A percentile compares a stretch with the other conserved stretches of the same genome.
Evolutionary conservation across 495 filamentous ascomycete genomes (phyloP).

Genomic region (Parathielavia appendiculata): DNA sequence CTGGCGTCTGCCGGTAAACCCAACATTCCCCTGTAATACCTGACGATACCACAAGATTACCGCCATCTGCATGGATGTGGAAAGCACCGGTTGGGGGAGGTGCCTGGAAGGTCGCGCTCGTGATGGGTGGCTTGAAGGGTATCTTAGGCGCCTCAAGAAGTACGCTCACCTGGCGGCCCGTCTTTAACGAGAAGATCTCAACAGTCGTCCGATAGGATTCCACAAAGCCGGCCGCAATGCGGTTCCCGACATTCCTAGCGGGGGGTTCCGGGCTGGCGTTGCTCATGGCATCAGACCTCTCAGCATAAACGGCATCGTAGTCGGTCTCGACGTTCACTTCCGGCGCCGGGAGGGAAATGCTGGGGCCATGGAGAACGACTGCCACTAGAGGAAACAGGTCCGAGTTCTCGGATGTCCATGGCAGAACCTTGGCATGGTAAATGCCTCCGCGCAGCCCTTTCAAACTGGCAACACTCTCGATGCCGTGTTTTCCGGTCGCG

Average conservation of each 20-base stretch:
- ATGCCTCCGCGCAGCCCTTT: slow-evolving; percentile 75
- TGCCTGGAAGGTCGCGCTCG: slow-evolving; percentile 50
- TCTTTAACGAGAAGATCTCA: slow-evolving; percentile 75
- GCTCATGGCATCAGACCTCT: slow-evolving; percentile 36
- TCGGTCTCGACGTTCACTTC: slow-evolving; percentile 33
- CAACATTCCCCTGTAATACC: slow-evolving; percentile 81
- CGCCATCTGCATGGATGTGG: slow-evolving; percentile 60
- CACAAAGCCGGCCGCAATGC: slow-evolving; percentile 34
- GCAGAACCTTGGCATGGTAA: slow-evolving; percentile 71
- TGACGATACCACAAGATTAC: slow-evolving; percentile 66
- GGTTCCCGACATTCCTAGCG: slow-evolving; percentile 13
- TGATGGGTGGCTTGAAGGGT: slow-evolving; percentile 44
- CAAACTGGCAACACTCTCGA: slow-evolving; percentile 60
- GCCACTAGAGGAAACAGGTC: slow-evolving; percentile 60
- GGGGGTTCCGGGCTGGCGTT: slow-evolving; percentile 26
- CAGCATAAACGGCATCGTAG: slow-evolving; percentile 37
- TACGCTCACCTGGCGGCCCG: slow-evolving; percentile 59
- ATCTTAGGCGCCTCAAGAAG: slow-evolving; percentile 55
- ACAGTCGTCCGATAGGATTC: slow-evolving; percentile 75
- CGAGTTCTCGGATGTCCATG: slow-evolving; percentile 39
- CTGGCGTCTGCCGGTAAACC: slow-evolving; percentile 53
- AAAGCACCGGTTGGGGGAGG: slow-evolving; percentile 67
- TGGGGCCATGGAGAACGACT: slow-evolving; percentile 69
- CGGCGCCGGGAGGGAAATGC: slow-evolving; percentile 35
- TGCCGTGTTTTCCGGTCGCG: slow-evolving; percentile 59